Evolutionary conservation across 306 rosid species (phyloP).

Genomic region (Luffa aegyptiaca): DNA sequence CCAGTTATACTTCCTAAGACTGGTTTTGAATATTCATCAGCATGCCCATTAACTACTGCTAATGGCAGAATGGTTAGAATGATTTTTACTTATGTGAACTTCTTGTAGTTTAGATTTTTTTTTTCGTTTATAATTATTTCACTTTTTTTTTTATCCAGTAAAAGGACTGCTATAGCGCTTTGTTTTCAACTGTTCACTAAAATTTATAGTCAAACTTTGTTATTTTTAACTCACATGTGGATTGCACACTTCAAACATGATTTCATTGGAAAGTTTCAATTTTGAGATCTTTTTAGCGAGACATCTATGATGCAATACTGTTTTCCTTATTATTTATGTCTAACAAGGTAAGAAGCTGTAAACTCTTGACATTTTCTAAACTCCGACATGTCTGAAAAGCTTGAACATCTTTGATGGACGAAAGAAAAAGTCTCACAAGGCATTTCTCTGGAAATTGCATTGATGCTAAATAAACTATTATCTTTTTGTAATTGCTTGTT

Average conservation of each 20-base stretch:
- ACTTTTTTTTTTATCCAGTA: not conserved
- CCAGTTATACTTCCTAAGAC: slow-evolving; percentile 80
- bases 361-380: not conserved
- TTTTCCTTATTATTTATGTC: not conserved
- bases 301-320: not conserved
- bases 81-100: not conserved
- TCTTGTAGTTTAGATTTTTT: not conserved
- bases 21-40: slow-evolving; percentile 93
- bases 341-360: not conserved
- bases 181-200: not conserved
- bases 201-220: not conserved
- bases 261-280: not conserved
- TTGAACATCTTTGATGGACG: not conserved
- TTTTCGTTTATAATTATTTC: not conserved
- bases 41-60: slow-evolving; percentile 83
- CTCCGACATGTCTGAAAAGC: not conserved
- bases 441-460: not conserved
- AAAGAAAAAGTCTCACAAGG: not conserved
- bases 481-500: not conserved
- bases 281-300: not conserved
- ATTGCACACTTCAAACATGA: not conserved
- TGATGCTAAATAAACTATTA: not conserved
- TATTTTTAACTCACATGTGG: not conserved
- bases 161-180: not conserved
- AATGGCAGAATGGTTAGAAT: slow-evolving; percentile 88